These are phyloP conservation scores for Podaxis rugospora DNA, from an alignment of 768 basidiomycete species.

Conservation along the genomic window DNA sequence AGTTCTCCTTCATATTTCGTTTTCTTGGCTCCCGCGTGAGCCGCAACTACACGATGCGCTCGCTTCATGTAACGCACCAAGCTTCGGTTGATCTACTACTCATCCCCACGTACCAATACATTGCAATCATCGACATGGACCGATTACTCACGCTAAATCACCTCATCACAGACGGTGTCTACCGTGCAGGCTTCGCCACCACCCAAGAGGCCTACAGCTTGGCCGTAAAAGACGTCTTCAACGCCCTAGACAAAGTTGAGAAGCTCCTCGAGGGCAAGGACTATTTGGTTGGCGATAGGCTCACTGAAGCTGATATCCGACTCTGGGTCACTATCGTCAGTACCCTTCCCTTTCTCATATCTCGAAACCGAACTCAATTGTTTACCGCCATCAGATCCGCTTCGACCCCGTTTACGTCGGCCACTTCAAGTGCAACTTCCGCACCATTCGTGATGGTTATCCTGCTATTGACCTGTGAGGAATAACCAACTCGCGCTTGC, in stretches of 20 bases:
- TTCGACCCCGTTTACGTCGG: constrained; percentile 89
- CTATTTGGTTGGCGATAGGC: constrained; percentile 74
- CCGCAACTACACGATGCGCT: not conserved
- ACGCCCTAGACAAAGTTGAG: constrained; percentile 78
- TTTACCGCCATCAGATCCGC: constrained; percentile 48
- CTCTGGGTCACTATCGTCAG: constrained; percentile 92
- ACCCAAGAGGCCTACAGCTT: constrained; percentile 76
- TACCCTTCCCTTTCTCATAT: constrained; percentile 7
- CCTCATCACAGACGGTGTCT: constrained; percentile 64
- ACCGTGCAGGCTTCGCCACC: constrained; percentile 85
- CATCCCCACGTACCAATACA: not conserved
- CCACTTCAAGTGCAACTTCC: constrained; percentile 93
- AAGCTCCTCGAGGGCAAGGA: constrained; percentile 71
- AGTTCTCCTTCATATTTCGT: not conserved
- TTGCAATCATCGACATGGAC: not conserved
- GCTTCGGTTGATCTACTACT: not conserved
- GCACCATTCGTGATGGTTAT: constrained; percentile 82
- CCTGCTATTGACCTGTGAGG: constrained; percentile 70
- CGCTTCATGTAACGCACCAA: not conserved
- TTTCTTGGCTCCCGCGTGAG: not conserved
- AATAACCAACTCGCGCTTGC: not conserved
- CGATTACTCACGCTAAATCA: not conserved
- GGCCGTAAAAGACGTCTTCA: constrained; percentile 71
- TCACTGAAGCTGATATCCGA: constrained; percentile 84
- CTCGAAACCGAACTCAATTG: not conserved